Evolutionary conservation across 331 rosid species (phyloP).

Genomic region (Dryas integrifolia): DNA sequence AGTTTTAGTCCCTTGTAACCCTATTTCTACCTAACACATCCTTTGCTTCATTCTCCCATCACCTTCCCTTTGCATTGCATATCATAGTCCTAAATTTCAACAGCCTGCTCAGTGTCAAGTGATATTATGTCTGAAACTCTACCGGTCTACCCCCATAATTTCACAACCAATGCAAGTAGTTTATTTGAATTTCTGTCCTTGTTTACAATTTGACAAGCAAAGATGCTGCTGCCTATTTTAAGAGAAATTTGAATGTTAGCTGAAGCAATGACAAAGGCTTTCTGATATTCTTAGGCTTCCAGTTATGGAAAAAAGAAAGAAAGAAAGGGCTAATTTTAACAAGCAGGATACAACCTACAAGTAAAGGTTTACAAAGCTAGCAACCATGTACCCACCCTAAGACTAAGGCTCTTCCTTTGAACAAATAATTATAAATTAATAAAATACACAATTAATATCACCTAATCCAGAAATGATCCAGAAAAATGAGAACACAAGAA

Average conservation of each 20-base stretch:
- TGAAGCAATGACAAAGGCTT: slow-evolving; percentile 1
- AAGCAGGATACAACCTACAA: background rate
- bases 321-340: background rate
- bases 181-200: slow-evolving; percentile 1
- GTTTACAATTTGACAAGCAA: too few relatives aligned
- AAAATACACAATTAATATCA: background rate
- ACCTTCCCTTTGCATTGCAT: background rate
- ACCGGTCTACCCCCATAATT: background rate
- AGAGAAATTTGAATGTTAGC: background rate
- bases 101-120: background rate
- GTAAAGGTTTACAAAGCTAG: background rate
- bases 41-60: background rate
- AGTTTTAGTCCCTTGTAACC: background rate
- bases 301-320: background rate
- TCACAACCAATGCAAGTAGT: background rate
- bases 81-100: background rate
- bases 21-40: background rate
- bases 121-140: background rate
- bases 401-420: background rate
- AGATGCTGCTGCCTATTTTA: too few relatives aligned
- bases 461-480: slow-evolving; percentile 7
- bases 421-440: background rate
- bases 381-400: background rate
- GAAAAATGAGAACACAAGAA: background rate
- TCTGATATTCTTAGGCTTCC: background rate